Conservation (phyloP, 345 rosid genomes). For the Euphorbia peplus region DNA sequence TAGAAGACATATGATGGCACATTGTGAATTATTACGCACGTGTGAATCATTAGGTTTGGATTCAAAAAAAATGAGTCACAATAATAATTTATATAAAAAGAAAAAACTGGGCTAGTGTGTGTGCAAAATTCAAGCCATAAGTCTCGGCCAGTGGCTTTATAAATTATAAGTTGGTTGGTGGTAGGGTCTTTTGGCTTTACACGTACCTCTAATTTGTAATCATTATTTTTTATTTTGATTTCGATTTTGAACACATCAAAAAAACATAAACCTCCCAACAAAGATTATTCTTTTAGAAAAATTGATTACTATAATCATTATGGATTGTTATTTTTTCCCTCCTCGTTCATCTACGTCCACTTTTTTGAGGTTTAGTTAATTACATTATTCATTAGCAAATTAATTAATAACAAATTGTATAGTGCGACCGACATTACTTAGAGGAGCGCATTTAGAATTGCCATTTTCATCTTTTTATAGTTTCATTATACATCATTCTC, state of each 20-base stretch:
- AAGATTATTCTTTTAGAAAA: slow-evolving; percentile 34
- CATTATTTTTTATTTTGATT: slow-evolving; percentile 21
- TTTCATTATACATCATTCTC: too few relatives aligned
- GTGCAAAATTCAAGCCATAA: slow-evolving; percentile 37
- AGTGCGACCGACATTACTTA: too few relatives aligned
- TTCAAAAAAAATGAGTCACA: neutral
- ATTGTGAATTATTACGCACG: slow-evolving; percentile 14
- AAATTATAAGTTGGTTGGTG: slow-evolving; percentile 14
- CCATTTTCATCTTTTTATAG: too few relatives aligned
- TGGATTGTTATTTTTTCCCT: slow-evolving; percentile 6
- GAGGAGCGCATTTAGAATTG: neutral
- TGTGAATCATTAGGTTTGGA: slow-evolving; percentile 29
- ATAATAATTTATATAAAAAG: too few relatives aligned
- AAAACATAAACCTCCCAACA: slow-evolving; percentile 18
- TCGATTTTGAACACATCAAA: slow-evolving; percentile 18
- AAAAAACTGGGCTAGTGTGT: too few relatives aligned
- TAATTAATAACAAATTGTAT: too few relatives aligned
- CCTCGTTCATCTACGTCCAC: neutral
- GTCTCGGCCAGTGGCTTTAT: slow-evolving; percentile 42
- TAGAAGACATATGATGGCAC: neutral
- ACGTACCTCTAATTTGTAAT: slow-evolving; percentile 42
- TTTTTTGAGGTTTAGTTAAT: slow-evolving; percentile 1
- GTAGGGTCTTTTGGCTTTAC: slow-evolving; percentile 45
- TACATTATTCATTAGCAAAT: too few relatives aligned
- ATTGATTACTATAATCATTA: slow-evolving; percentile 36